A percentile compares a stretch with the other conserved stretches of the same genome.
Conservation (phyloP, 495 filamentous ascomycete species). For the Aspergillus nidulans region DNA sequence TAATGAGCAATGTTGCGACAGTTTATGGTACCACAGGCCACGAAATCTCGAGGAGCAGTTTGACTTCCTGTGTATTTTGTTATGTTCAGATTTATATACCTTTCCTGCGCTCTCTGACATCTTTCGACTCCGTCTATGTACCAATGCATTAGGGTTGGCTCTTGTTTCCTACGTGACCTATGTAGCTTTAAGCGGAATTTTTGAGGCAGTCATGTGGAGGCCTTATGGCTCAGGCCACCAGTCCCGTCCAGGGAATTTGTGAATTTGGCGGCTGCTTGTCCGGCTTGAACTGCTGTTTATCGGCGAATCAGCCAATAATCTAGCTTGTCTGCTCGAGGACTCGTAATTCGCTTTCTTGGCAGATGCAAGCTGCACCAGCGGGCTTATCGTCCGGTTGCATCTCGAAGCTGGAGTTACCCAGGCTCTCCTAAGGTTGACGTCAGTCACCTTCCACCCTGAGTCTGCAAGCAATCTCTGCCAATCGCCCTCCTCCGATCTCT, state of each 20-base stretch:
- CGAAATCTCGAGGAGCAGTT: neutral
- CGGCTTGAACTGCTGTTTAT: conserved; percentile 2
- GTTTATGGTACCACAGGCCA: conserved; percentile 7
- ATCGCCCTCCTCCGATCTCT: neutral
- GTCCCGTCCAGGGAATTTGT: neutral
- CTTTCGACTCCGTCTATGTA: neutral
- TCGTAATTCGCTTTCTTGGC: conserved; percentile 5
- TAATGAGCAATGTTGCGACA: conserved; percentile 5
- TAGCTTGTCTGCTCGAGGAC: neutral
- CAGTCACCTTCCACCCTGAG: neutral
- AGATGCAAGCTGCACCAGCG: neutral
- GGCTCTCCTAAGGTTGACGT: conserved; percentile 5
- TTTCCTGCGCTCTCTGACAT: neutral
- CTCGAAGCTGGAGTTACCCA: neutral
- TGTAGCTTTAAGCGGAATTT: no score
- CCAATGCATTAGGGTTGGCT: no score
- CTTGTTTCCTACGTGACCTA: no score
- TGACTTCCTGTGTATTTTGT: neutral
- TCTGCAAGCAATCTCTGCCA: conserved; percentile 4
- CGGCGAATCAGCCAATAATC: neutral
- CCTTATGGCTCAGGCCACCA: neutral
- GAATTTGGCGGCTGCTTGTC: neutral
- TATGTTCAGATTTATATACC: neutral
- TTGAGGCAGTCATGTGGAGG: no score
- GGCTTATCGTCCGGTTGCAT: conserved; percentile 4